Evolutionary conservation across 192 early-diverging fungal genomes (phyloP), one percentile per base, ranked within the genome.

Genomic region (Podila minutissima): DNA sequence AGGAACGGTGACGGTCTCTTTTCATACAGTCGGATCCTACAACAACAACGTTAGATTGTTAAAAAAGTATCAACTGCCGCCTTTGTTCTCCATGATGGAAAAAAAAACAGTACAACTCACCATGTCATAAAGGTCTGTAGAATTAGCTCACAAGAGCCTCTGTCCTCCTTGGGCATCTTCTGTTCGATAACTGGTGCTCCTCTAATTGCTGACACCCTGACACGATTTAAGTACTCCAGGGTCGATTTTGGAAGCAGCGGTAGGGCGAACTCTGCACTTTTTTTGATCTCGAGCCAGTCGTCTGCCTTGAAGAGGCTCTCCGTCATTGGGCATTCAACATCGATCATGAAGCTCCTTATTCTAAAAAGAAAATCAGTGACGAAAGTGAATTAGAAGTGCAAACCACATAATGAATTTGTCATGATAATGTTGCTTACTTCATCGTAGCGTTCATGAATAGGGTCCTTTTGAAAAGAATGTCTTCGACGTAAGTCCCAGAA

Each of bases 21-120:
- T n/a, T 41, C 22, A 55, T 67, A 67, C 32, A 67, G 66, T 17
- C 66, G 49, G 17, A 50, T 26, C 66, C 66, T 67, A 67, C n/a
- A 67, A 67, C 1, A 48, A 31, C 19, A 49, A 67, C 3, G 46
- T 24, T 19, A 33, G 11, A 49, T 31, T 11, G 29, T 22, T 28
- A 59, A 59, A 3, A 59, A 59, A 28, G 28, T 9, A 22, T 59
- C 15, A 28, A 59, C 28, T n/a, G 28, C 22, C 24, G 22, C 57
- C 20, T n/a, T 28, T 22, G 20, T 59, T 59, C 57, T 59, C 28
- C 28, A 26, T 28, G 2, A 22, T 59, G 10, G 2, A 9, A n/a
- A 17, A 10, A 28, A 24, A 22, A 59, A 24, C 24, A 2, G 10
- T 62, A 5, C 0, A 82, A 19, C 32, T 37, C 35, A 53, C 58